Percentiles rank a stretch among this genome's conserved stretches.
Conservation (phyloP, 805 yeast species). For the Candida fluviatilis region DNA sequence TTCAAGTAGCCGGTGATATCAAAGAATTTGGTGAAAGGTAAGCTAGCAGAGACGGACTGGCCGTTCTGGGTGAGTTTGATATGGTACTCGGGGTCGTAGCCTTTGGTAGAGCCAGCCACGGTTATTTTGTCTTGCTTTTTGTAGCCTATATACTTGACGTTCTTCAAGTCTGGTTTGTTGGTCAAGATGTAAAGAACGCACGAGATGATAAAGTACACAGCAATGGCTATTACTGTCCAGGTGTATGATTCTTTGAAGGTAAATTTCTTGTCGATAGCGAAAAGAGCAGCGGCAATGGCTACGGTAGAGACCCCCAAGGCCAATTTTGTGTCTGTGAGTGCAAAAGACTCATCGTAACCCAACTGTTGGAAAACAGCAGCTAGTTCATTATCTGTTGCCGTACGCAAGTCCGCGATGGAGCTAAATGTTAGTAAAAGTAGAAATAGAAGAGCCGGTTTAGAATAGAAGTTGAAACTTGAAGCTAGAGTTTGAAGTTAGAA, state of each 20-base stretch:
- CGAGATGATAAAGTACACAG: constrained; percentile 34
- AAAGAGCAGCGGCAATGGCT: constrained; percentile 42
- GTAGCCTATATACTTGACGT: constrained; percentile 45
- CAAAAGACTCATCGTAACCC: constrained; percentile 47
- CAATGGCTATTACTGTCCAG: constrained; percentile 32
- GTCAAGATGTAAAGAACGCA: constrained; percentile 29
- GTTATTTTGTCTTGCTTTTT: constrained; percentile 29
- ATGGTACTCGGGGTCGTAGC: constrained; percentile 43
- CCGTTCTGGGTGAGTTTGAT: constrained; percentile 30
- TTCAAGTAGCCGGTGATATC: constrained; percentile 39
- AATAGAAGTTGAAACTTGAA: constrained; percentile 4
- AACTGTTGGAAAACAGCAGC: constrained; percentile 36
- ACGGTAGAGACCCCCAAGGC: constrained; percentile 48
- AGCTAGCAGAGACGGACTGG: constrained; percentile 13
- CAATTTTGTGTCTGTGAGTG: constrained; percentile 41
- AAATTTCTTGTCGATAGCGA: constrained; percentile 45
- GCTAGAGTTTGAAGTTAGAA: too few species aligned
- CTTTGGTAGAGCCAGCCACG: constrained; percentile 38
- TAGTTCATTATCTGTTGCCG: constrained; percentile 47
- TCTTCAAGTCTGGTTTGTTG: constrained; percentile 31
- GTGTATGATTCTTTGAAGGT: constrained; percentile 38
- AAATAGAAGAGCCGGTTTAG: neutral
- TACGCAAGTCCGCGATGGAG: constrained; percentile 45
- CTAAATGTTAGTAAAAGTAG: constrained; percentile 15
- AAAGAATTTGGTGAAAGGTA: constrained; percentile 41